Conservation (phyloP, 1,139 yeast genomes). For the Saccharomyces hybrid region DNA sequence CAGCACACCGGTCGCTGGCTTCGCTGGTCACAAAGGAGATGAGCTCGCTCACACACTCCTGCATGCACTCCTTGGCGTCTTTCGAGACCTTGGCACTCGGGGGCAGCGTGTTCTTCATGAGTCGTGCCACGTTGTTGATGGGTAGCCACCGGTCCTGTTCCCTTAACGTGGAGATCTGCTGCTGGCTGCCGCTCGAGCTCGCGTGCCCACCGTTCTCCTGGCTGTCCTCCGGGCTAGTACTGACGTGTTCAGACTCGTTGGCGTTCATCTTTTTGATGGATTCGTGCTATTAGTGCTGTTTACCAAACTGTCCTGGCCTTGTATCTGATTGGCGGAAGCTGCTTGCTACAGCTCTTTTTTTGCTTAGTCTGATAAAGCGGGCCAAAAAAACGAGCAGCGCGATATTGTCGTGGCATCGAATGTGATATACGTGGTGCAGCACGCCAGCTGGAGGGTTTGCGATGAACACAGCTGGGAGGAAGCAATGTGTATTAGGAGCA, state of each 20-base stretch:
- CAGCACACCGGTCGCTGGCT: constrained; percentile 64
- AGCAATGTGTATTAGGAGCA: background rate
- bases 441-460: background rate
- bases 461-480: background rate
- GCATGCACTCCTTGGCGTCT: constrained; percentile 96
- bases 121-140: constrained; percentile 81
- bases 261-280: background rate
- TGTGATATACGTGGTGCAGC: background rate
- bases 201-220: background rate
- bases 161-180: constrained; percentile 24
- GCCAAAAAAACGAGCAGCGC: background rate
- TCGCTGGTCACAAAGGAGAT: constrained; percentile 85
- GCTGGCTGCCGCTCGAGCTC: constrained; percentile 1
- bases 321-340: background rate
- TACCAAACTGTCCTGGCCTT: background rate
- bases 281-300: background rate
- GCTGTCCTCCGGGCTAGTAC: background rate
- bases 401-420: background rate
- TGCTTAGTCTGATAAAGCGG: background rate
- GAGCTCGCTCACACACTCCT: constrained; percentile 92
- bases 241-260: background rate
- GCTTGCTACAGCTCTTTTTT: background rate
- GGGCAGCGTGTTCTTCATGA: constrained; percentile 90
- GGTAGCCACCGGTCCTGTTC: constrained; percentile 85
- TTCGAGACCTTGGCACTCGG: constrained; percentile 85